Percentiles rank a stretch among this genome's conserved stretches.
Conservation (phyloP, 768 basidiomycete species). For the Tylopilus intermedius region DNA sequence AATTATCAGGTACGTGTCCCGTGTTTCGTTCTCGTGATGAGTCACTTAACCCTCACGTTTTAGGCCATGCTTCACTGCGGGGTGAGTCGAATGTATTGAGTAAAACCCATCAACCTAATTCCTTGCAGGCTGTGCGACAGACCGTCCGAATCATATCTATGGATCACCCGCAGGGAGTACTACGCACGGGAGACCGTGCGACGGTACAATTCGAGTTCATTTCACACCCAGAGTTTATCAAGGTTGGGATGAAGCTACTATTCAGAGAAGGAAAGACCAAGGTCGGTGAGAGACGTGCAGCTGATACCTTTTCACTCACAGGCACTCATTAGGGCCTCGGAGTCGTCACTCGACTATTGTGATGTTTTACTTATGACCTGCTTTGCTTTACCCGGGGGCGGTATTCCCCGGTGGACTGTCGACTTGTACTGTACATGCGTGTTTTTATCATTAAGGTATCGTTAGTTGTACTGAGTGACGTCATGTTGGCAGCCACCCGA, state of each 20-base stretch:
- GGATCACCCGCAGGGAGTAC: conserved; percentile 83
- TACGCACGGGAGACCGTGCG: conserved; percentile 92
- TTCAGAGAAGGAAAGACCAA: conserved; percentile 97
- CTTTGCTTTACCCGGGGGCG: neutral
- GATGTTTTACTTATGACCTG: conserved; percentile 13
- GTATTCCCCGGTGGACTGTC: neutral
- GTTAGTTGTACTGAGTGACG: neutral
- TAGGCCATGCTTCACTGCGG: conserved; percentile 93
- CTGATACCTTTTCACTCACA: conserved; percentile 8
- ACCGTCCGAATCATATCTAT: conserved; percentile 87
- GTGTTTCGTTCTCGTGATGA: neutral
- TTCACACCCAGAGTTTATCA: conserved; percentile 85
- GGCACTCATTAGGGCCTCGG: conserved; percentile 56
- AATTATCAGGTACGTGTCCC: conserved; percentile 72
- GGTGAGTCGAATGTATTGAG: conserved; percentile 36
- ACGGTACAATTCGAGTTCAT: conserved; percentile 95
- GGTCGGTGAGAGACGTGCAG: conserved; percentile 36
- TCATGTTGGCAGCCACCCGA: neutral
- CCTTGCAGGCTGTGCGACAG: conserved; percentile 75
- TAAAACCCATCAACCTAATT: neutral
- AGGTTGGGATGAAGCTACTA: conserved; percentile 88
- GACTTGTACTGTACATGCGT: neutral
- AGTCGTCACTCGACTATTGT: conserved; percentile 65
- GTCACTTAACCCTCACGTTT: neutral
- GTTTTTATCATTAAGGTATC: neutral